phyloP scores from a whole-genome alignment of 2,329 filamentous ascomycete species.

The Rhinocladiella similis region DNA sequence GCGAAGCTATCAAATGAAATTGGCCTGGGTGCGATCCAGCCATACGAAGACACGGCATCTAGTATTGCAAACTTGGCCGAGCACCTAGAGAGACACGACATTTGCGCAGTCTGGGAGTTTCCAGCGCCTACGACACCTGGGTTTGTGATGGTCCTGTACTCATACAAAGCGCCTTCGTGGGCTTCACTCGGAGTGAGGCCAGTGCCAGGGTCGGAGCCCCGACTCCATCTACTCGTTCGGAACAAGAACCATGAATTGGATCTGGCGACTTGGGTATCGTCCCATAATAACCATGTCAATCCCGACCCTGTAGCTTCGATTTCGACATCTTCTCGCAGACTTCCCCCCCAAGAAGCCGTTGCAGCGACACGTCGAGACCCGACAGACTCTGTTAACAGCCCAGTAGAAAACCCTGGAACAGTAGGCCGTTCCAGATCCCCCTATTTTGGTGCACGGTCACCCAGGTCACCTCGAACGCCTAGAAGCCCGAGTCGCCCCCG shows the following conservation, averaged over 20 bases:
- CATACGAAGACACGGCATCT: slow-evolving; percentile 17
- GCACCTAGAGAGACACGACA: slow-evolving; percentile 17
- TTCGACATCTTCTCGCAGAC: not conserved
- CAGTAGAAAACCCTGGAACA: too few species aligned
- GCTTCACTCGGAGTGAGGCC: not conserved
- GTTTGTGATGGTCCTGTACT: slow-evolving; percentile 23
- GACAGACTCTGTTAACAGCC: too few species aligned
- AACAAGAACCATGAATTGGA: slow-evolving; percentile 6
- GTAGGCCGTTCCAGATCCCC: too few species aligned
- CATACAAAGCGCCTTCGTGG: slow-evolving; percentile 16
- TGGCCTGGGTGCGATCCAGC: slow-evolving; percentile 13
- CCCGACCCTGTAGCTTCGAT: not conserved
- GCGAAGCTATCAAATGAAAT: not conserved
- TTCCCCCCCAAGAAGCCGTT: too few species aligned
- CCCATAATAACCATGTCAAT: too few species aligned
- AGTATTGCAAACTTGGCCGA: slow-evolving; percentile 12
- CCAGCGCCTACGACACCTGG: slow-evolving; percentile 7
- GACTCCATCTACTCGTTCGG: slow-evolving; percentile 18
- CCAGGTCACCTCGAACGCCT: not conserved
- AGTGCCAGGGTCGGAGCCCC: not conserved
- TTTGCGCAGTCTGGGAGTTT: slow-evolving; percentile 26
- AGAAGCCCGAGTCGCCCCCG: not conserved
- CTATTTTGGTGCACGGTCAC: not conserved
- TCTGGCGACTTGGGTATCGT: not conserved
- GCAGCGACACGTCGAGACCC: too few species aligned